These are phyloP conservation scores for Juglanconis oblonga DNA, from an alignment of 2,329 filamentous ascomycete genomes.

Conservation along the genomic window DNA sequence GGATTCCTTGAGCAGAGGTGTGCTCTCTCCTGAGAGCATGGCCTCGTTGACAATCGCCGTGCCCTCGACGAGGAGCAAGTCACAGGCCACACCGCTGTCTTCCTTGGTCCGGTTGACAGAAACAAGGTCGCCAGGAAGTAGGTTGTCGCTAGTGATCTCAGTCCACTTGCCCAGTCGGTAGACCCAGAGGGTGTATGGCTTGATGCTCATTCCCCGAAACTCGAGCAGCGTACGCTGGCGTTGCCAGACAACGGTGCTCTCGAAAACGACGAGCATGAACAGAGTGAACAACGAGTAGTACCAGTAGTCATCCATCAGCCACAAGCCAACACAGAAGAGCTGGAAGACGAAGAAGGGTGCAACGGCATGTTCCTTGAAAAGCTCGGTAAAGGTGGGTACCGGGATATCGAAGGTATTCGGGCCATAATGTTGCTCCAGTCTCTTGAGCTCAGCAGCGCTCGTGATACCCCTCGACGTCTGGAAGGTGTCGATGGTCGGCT, in stretches of 20 bases:
- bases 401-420: conserved; percentile 97
- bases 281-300: conserved; percentile 99
- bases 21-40: conserved; percentile 98
- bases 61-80: conserved; percentile 93
- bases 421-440: conserved; percentile 89
- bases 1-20: conserved; percentile 93
- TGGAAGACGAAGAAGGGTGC: conserved; percentile 99
- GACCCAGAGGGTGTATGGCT: conserved; percentile 93
- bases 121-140: conserved; percentile 89
- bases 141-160: conserved; percentile 83
- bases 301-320: conserved; percentile 99
- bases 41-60: conserved; percentile 98
- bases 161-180: conserved; percentile 85
- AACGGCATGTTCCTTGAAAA: conserved; percentile 97
- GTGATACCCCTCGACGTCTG: conserved; percentile 76
- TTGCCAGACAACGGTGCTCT: conserved; percentile 99
- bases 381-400: conserved; percentile 89
- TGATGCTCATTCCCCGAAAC: conserved; percentile 99
- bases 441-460: conserved; percentile 70
- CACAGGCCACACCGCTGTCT: conserved; percentile 93
- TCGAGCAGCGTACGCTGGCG: conserved; percentile 92
- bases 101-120: conserved; percentile 94
- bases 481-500: conserved; percentile 73
- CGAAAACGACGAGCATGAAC: conserved; percentile 96
- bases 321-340: conserved; percentile 95